A percentile compares a stretch with the other conserved stretches of the same genome.
phyloP scores from a whole-genome alignment of 108 stramenopile genomes.

The Cyclotella distinguenda region DNA sequence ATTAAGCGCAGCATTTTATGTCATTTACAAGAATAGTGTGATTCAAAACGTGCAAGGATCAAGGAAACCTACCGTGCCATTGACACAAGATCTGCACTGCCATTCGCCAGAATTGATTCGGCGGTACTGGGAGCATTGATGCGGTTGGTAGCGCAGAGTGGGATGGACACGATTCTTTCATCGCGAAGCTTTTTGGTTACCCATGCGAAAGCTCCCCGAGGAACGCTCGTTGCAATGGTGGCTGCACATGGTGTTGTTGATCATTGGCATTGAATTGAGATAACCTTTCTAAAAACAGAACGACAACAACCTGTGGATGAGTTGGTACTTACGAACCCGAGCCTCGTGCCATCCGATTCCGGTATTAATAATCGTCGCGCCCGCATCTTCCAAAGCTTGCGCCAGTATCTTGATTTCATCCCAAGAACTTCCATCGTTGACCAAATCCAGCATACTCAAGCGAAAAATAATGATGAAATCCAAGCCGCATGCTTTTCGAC shows the following conservation, averaged over 20 bases:
- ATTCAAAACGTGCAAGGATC: background rate
- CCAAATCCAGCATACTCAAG: constrained; percentile 94
- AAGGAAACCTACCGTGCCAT: constrained; percentile 76
- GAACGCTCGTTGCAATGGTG: constrained; percentile 96
- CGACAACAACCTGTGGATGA: background rate
- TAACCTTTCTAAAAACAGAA: background rate
- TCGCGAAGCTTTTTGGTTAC: constrained; percentile 85
- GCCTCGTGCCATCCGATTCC: constrained; percentile 99
- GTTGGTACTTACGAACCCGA: constrained; percentile 67
- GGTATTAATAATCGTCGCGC: constrained; percentile 96
- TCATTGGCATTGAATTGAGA: background rate
- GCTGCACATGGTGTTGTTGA: constrained; percentile 30
- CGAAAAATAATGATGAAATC: constrained; percentile 98
- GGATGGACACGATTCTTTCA: constrained; percentile 73
- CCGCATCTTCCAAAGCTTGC: constrained; percentile 81
- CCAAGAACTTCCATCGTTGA: constrained; percentile 92
- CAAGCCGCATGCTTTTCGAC: constrained; percentile 76
- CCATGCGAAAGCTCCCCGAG: constrained; percentile 92
- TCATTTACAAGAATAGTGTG: background rate
- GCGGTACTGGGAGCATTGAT: constrained; percentile 93
- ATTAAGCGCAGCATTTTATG: background rate
- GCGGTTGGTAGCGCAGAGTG: constrained; percentile 95
- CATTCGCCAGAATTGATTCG: constrained; percentile 71
- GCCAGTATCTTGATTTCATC: constrained; percentile 90
- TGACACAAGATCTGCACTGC: constrained; percentile 88